These are phyloP conservation scores for Candida ficus DNA, from an alignment of 805 yeast species.

Conservation along the genomic window DNA sequence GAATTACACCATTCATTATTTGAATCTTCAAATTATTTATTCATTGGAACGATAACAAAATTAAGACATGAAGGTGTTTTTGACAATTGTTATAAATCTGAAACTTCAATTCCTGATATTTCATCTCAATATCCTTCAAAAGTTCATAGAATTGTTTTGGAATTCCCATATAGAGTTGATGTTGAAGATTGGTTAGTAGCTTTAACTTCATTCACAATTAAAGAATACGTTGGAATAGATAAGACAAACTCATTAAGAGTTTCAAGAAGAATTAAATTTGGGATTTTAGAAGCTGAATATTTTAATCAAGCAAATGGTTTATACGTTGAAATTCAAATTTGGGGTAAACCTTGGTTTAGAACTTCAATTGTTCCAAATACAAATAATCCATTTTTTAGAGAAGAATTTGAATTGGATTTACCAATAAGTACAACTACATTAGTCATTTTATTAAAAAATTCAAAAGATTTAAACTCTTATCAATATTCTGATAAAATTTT, in stretches of 20 bases:
- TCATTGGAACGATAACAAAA: conserved; percentile 50
- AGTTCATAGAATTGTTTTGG: conserved; percentile 41
- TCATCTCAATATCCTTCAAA: conserved; percentile 25
- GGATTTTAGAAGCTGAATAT: conserved; percentile 62
- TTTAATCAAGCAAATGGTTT: conserved; percentile 23
- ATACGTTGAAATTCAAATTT: conserved; percentile 68
- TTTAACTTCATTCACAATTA: conserved; percentile 53
- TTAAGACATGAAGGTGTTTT: conserved; percentile 34
- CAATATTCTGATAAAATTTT: conserved; percentile 31
- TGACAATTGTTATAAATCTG: conserved; percentile 27
- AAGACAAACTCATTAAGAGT: conserved; percentile 38
- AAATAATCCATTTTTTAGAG: conserved; percentile 77
- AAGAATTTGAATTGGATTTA: conserved; percentile 58
- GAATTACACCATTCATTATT: conserved; percentile 59
- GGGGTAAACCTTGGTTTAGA: conserved; percentile 74
- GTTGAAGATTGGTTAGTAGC: conserved; percentile 77
- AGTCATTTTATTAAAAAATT: conserved; percentile 41
- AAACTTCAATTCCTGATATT: conserved; percentile 17
- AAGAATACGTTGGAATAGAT: conserved; percentile 40
- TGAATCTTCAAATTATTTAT: conserved; percentile 53
- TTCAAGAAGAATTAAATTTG: conserved; percentile 47
- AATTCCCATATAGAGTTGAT: conserved; percentile 63
- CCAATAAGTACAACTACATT: conserved; percentile 48
- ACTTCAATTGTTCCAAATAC: conserved; percentile 56
- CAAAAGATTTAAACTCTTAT: conserved; percentile 11